Conservation (phyloP, 108 stramenopile species). For the Skeletonema marinoi region DNA sequence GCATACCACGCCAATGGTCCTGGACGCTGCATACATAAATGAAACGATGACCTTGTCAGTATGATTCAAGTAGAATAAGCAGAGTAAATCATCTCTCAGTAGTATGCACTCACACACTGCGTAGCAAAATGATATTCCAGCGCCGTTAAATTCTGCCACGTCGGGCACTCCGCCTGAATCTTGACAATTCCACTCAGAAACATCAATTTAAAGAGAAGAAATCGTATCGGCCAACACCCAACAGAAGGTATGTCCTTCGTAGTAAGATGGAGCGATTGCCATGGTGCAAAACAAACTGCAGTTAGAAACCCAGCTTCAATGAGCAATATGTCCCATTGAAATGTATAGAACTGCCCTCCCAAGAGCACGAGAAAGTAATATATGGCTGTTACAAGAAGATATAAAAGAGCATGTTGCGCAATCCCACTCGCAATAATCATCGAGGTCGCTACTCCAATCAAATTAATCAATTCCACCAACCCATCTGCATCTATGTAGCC, state of each 20-base stretch:
- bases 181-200: constrained; percentile 81
- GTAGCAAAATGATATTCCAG: constrained; percentile 81
- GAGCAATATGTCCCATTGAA: constrained; percentile 87
- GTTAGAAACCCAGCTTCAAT: constrained; percentile 60
- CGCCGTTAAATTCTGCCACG: constrained; percentile 75
- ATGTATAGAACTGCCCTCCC: constrained; percentile 62
- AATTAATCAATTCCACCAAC: constrained; percentile 36
- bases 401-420: constrained; percentile 42
- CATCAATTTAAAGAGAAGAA: constrained; percentile 77
- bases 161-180: constrained; percentile 68
- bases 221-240: constrained; percentile 52
- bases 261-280: constrained; percentile 1
- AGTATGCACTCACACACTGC: constrained; percentile 35
- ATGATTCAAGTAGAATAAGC: neutral
- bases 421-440: constrained; percentile 15
- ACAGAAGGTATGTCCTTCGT: neutral
- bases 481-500: constrained; percentile 41
- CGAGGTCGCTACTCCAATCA: constrained; percentile 19
- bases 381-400: constrained; percentile 32
- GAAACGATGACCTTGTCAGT: neutral
- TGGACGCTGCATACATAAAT: constrained; percentile 32
- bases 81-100: too few relatives aligned
- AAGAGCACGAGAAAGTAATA: constrained; percentile 37
- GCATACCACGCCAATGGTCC: constrained; percentile 62
- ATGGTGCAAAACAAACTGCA: constrained; percentile 53